A percentile compares a stretch with the other conserved stretches of the same genome.
Evolutionary conservation across 2,329 filamentous ascomycete species (phyloP).

Genomic region (Nothomitra cinnamomea): DNA sequence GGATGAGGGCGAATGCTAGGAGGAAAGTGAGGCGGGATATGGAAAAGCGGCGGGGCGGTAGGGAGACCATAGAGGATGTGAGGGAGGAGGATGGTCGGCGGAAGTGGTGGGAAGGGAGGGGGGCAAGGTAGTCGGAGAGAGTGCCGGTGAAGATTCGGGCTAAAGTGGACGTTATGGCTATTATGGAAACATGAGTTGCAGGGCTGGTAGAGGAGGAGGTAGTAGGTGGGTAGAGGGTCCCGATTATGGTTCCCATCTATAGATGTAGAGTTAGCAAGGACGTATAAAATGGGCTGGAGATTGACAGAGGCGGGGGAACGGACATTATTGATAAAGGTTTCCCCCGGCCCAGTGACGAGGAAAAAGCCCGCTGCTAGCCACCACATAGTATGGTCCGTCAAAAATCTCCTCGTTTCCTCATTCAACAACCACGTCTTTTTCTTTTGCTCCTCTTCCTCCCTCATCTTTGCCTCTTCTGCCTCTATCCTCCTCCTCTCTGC

Average conservation of each 20-base stretch:
- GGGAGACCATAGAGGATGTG: background rate
- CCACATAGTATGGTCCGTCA: slow-evolving; percentile 91
- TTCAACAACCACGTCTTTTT: slow-evolving; percentile 90
- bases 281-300: background rate
- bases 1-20: slow-evolving; percentile 52
- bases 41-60: background rate
- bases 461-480: slow-evolving; percentile 25
- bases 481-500: slow-evolving; percentile 23
- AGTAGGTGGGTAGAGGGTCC: slow-evolving; percentile 52
- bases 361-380: slow-evolving; percentile 81
- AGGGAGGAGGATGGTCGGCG: slow-evolving; percentile 3
- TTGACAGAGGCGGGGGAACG: slow-evolving; percentile 8
- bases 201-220: slow-evolving; percentile 54
- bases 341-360: slow-evolving; percentile 83
- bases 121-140: slow-evolving; percentile 75
- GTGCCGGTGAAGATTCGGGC: slow-evolving; percentile 80
- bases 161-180: slow-evolving; percentile 79
- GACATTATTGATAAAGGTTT: slow-evolving; percentile 90
- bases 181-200: slow-evolving; percentile 81
- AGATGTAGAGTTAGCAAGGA: slow-evolving; percentile 3
- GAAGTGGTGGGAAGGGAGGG: slow-evolving; percentile 9
- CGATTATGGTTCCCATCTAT: slow-evolving; percentile 71
- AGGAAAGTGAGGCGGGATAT: slow-evolving; percentile 71
- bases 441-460: slow-evolving; percentile 36
- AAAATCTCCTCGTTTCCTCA: slow-evolving; percentile 70